Percentiles rank a stretch among this genome's conserved stretches.
These are phyloP conservation scores for Wickerhamomyces queroliae DNA, from an alignment of 805 yeast species.

Conservation along the genomic window DNA sequence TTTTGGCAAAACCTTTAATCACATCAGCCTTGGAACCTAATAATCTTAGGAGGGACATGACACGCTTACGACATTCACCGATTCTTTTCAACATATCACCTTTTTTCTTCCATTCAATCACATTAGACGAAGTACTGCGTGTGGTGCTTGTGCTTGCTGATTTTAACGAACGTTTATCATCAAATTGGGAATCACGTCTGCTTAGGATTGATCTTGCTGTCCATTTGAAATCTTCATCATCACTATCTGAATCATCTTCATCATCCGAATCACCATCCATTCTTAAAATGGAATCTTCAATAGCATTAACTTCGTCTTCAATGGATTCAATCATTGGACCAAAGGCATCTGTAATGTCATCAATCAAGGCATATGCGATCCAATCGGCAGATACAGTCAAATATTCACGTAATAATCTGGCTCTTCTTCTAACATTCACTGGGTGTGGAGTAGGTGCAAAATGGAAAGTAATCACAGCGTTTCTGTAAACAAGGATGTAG, in stretches of 20 bases:
- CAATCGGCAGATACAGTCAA: conserved; percentile 90
- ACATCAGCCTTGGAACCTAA: conserved; percentile 95
- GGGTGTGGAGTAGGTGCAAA: conserved; percentile 95
- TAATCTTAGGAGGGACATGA: conserved; percentile 82
- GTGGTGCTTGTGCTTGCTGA: conserved; percentile 24
- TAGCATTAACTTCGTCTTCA: conserved; percentile 90
- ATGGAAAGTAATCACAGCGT: conserved; percentile 91
- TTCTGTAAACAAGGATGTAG: conserved; percentile 85
- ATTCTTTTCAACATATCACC: conserved; percentile 94
- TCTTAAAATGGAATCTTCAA: conserved; percentile 83
- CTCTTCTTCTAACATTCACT: conserved; percentile 89
- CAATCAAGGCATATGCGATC: conserved; percentile 95
- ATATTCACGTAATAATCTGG: conserved; percentile 80
- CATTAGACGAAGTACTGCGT: conserved; percentile 29
- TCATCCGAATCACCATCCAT: conserved; percentile 65
- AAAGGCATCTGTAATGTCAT: conserved; percentile 95
- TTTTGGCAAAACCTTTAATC: conserved; percentile 89
- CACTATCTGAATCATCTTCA: conserved; percentile 28
- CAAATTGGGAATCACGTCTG: conserved; percentile 7
- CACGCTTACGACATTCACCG: conserved; percentile 92
- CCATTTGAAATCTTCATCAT: conserved; percentile 32
- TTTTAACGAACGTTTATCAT: conserved; percentile 16
- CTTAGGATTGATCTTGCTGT: conserved; percentile 3
- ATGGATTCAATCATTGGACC: conserved; percentile 95
- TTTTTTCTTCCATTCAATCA: conserved; percentile 79